phyloP scores from a whole-genome alignment of 2,329 filamentous ascomycete genomes.

The Emmonsiellopsis sp. region DNA sequence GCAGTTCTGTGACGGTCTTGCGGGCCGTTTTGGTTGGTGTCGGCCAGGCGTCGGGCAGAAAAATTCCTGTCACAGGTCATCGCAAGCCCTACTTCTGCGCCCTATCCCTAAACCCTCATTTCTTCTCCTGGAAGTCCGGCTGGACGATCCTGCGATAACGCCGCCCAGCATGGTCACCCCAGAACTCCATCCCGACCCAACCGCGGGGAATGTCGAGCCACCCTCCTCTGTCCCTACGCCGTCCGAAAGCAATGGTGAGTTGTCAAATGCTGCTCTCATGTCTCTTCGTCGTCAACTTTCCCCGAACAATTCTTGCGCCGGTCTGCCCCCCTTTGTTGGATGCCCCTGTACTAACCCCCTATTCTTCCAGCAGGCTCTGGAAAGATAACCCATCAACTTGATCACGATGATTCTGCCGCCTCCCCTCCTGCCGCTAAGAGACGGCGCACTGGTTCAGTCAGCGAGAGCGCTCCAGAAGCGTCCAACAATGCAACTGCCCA shows the following conservation, averaged over 20 bases:
- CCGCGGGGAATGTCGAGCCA: slow-evolving; percentile 19
- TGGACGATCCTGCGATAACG: slow-evolving; percentile 15
- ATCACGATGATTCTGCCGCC: slow-evolving; percentile 22
- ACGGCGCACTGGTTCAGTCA: slow-evolving; percentile 27
- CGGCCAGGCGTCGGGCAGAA: background rate
- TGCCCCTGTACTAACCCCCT: background rate
- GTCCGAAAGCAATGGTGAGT: slow-evolving; percentile 28
- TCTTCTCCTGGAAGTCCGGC: slow-evolving; percentile 34
- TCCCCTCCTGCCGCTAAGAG: slow-evolving; percentile 32
- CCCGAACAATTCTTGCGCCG: too few relatives aligned
- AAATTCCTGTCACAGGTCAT: slow-evolving; percentile 4
- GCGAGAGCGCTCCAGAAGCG: slow-evolving; percentile 10
- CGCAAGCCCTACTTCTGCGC: slow-evolving; percentile 36
- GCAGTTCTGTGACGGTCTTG: background rate
- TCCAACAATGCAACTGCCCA: background rate
- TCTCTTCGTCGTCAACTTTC: background rate
- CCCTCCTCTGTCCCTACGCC: slow-evolving; percentile 18
- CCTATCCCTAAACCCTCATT: slow-evolving; percentile 42
- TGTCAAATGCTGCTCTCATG: background rate
- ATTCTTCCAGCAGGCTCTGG: slow-evolving; percentile 14
- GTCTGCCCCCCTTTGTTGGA: background rate
- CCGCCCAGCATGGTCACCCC: slow-evolving; percentile 26
- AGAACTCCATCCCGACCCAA: slow-evolving; percentile 22
- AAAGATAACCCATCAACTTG: slow-evolving; percentile 24
- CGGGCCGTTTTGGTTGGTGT: slow-evolving; percentile 2